phyloP scores from a whole-genome alignment of 805 yeast genomes.

The Lipomyces sp. region DNA sequence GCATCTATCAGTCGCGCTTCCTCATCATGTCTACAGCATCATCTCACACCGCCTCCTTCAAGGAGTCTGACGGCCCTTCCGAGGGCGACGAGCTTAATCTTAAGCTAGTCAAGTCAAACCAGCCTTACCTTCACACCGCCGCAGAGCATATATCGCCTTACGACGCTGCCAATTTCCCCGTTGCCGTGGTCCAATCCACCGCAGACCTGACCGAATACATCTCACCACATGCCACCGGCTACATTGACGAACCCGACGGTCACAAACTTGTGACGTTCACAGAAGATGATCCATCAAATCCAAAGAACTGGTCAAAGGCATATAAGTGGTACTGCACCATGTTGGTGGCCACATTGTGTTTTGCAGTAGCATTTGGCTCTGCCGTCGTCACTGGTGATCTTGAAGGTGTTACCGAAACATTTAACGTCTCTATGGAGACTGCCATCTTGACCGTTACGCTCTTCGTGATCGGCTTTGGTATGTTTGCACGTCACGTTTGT shows the following conservation, averaged over 20 bases:
- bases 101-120: too few relatives aligned
- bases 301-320: conserved; percentile 40
- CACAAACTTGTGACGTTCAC: conserved; percentile 27
- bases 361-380: conserved; percentile 64
- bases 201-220: conserved; percentile 30
- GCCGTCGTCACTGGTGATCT: conserved; percentile 67
- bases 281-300: conserved; percentile 34
- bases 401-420: conserved; percentile 46
- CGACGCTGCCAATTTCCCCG: conserved; percentile 31
- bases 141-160: conserved; percentile 14
- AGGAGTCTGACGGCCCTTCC: too few relatives aligned
- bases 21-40: too few relatives aligned
- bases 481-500: neutral
- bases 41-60: too few relatives aligned
- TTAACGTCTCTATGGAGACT: conserved; percentile 56
- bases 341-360: conserved; percentile 52
- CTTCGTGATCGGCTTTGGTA: conserved; percentile 59
- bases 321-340: conserved; percentile 58
- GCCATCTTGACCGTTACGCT: conserved; percentile 55
- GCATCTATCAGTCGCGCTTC: too few relatives aligned
- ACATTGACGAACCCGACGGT: conserved; percentile 21
- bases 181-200: conserved; percentile 16
- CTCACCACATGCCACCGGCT: conserved; percentile 19
- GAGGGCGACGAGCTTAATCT: too few relatives aligned
- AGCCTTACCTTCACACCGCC: conserved; percentile 22